Evolutionary conservation across 768 basidiomycete genomes (phyloP).

Genomic region (Cubamyces sp.): DNA sequence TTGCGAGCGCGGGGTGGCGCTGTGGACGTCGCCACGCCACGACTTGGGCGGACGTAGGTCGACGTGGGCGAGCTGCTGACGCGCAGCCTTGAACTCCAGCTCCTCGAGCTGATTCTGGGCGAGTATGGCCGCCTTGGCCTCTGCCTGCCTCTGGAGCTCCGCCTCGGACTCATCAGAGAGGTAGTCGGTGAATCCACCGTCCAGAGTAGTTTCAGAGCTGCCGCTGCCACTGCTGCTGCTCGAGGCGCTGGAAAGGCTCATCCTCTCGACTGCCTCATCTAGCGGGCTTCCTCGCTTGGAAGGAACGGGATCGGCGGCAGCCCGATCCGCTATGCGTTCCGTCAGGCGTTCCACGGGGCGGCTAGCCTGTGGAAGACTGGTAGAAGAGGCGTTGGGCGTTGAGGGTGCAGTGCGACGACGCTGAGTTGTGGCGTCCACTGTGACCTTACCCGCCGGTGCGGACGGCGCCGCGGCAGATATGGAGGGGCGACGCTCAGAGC

Average conservation of each 20-base stretch:
- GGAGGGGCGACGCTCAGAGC: slow-evolving; percentile 51
- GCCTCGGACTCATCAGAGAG: slow-evolving; percentile 92
- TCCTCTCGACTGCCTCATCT: slow-evolving; percentile 40
- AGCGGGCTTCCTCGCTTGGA: slow-evolving; percentile 29
- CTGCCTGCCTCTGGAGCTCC: slow-evolving; percentile 84
- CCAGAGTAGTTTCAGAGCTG: slow-evolving; percentile 74
- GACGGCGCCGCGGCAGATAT: slow-evolving; percentile 43
- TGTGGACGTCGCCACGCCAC: slow-evolving; percentile 55
- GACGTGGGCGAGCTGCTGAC: slow-evolving; percentile 75
- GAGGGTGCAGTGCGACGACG: slow-evolving; percentile 34
- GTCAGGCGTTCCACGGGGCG: slow-evolving; percentile 8
- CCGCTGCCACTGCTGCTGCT: slow-evolving; percentile 62
- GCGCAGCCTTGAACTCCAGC: slow-evolving; percentile 78
- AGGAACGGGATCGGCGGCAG: slow-evolving; percentile 17
- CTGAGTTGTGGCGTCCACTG: slow-evolving; percentile 34
- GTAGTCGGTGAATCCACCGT: slow-evolving; percentile 89
- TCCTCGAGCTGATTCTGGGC: slow-evolving; percentile 85
- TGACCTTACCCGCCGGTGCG: slow-evolving; percentile 42
- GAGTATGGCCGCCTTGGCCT: slow-evolving; percentile 72
- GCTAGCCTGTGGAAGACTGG: slow-evolving; percentile 3
- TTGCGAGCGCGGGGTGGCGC: slow-evolving; percentile 29
- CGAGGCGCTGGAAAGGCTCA: slow-evolving; percentile 41
- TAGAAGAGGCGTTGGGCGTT: slow-evolving; percentile 8
- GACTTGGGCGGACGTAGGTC: slow-evolving; percentile 77
- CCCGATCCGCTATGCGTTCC: slow-evolving; percentile 28